Evolutionary conservation across 768 basidiomycete species (phyloP).

Genomic region (Cyathus striatus): DNA sequence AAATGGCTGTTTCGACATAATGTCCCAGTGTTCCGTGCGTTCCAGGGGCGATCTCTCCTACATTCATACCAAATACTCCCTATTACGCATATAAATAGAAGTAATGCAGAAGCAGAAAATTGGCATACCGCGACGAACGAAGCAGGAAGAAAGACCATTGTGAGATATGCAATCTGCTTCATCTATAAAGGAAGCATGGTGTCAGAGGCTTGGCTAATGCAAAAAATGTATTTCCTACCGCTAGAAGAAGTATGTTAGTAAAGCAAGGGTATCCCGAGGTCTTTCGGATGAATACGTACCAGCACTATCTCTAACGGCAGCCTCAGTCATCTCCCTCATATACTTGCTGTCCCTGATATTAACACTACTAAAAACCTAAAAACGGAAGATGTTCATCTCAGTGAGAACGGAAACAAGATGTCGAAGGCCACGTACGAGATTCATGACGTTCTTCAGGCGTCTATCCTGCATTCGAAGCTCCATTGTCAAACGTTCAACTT

Average conservation of each 20-base stretch:
- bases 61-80: slow-evolving; percentile 60
- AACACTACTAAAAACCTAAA: slow-evolving; percentile 53
- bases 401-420: background rate
- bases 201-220: background rate
- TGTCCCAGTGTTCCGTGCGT: slow-evolving; percentile 31
- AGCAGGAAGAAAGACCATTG: slow-evolving; percentile 58
- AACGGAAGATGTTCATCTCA: background rate
- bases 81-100: slow-evolving; percentile 11
- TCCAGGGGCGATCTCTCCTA: slow-evolving; percentile 32
- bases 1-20: slow-evolving; percentile 37
- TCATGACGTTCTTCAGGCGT: slow-evolving; percentile 48
- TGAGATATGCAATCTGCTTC: slow-evolving; percentile 58
- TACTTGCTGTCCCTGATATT: slow-evolving; percentile 51
- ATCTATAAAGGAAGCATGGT: slow-evolving; percentile 20
- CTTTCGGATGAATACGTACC: too few species aligned
- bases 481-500: slow-evolving; percentile 40
- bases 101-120: background rate
- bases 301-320: slow-evolving; percentile 43
- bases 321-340: slow-evolving; percentile 49
- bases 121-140: slow-evolving; percentile 42
- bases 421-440: slow-evolving; percentile 29
- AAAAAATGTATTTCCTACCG: slow-evolving; percentile 1
- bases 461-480: slow-evolving; percentile 41
- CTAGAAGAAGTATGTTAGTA: slow-evolving; percentile 7
- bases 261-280: too few species aligned